These are phyloP conservation scores for Acidiella bohemica DNA, from an alignment of 495 filamentous ascomycete genomes.

Conservation along the genomic window DNA sequence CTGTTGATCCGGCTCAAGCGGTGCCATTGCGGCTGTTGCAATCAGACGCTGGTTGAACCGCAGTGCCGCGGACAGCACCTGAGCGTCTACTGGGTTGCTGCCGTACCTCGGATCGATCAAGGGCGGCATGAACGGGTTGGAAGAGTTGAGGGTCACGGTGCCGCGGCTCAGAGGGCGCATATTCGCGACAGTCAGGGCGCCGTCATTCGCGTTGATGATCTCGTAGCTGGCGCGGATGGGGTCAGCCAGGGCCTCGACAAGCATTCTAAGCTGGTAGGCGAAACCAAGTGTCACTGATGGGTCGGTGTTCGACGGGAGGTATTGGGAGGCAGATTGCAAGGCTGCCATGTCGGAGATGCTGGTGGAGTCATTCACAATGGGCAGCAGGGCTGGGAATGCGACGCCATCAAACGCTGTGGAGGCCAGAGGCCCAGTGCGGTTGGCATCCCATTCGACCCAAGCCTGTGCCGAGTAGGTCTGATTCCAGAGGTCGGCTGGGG, in stretches of 20 bases:
- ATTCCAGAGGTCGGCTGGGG: conserved; percentile 14
- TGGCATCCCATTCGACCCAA: conserved; percentile 14
- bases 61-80: conserved; percentile 30
- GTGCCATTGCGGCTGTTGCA: conserved; percentile 25
- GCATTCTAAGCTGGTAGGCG: conserved; percentile 24
- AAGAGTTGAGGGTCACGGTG: conserved; percentile 14
- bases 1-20: conserved; percentile 23
- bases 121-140: conserved; percentile 17
- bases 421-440: conserved; percentile 30
- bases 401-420: conserved; percentile 29
- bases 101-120: conserved; percentile 25
- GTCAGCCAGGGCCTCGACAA: conserved; percentile 26
- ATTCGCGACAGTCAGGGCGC: conserved; percentile 20
- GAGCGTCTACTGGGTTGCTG: conserved; percentile 32
- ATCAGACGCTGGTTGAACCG: conserved; percentile 28
- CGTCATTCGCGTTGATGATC: conserved; percentile 31
- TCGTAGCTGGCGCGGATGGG: conserved; percentile 30
- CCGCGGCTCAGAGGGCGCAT: conserved; percentile 25
- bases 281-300: conserved; percentile 32
- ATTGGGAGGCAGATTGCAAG: conserved; percentile 15
- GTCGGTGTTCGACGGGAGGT: conserved; percentile 29
- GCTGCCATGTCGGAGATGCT: conserved; percentile 20
- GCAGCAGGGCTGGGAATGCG: conserved; percentile 31
- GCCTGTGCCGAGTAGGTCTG: conserved; percentile 10
- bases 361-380: conserved; percentile 16